These are phyloP conservation scores for Termitomyces heimii DNA, from an alignment of 768 basidiomycete species.

Conservation along the genomic window DNA sequence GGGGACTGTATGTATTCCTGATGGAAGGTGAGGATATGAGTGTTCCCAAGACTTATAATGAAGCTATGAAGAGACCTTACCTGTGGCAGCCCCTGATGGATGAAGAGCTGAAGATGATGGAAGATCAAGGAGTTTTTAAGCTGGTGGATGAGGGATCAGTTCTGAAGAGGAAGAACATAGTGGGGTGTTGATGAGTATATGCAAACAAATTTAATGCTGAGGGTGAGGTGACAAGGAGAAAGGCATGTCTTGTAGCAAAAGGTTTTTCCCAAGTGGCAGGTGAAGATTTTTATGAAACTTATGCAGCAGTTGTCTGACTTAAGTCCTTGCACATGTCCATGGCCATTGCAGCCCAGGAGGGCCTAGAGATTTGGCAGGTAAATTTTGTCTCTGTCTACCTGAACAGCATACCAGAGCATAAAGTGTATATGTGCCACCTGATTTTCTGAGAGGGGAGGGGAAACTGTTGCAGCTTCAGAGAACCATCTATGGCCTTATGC, in stretches of 20 bases:
- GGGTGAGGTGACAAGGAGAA: not conserved
- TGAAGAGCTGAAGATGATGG: not conserved
- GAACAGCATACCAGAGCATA: no score
- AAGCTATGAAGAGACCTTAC: not conserved
- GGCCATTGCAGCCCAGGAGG: not conserved
- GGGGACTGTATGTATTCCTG: no score
- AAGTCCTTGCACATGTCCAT: not conserved
- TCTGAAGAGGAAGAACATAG: not conserved
- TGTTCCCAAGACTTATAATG: not conserved
- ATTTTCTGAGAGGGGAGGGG: not conserved
- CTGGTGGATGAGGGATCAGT: not conserved
- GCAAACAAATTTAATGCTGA: not conserved
- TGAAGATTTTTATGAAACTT: no score
- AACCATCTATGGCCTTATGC: not conserved
- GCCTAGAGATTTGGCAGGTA: no score
- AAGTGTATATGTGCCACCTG: no score
- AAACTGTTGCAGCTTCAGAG: not conserved
- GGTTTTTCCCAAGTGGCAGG: no score
- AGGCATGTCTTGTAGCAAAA: no score
- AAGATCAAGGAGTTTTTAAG: not conserved
- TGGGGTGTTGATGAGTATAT: no score
- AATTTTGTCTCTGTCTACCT: no score
- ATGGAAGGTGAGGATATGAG: not conserved
- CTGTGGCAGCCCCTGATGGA: not conserved
- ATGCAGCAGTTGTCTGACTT: no score